Evolutionary conservation across 2,329 filamentous ascomycete genomes (phyloP), one percentile per base, ranked within the genome.

Genomic region (Penicillium sp.): DNA sequence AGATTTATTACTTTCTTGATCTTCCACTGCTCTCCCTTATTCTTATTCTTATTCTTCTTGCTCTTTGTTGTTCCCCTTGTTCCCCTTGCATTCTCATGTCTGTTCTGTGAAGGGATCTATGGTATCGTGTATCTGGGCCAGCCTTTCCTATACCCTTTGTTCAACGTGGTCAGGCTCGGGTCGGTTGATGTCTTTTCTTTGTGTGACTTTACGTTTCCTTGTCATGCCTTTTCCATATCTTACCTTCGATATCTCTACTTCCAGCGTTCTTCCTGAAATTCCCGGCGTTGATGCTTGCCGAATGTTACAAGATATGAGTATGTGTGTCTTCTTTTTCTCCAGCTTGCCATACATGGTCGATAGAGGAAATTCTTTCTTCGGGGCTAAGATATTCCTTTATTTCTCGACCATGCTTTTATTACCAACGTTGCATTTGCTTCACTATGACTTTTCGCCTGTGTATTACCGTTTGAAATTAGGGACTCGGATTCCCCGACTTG

Each of bases 121-220:
- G 49, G 52, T 63, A 65, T 61, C 63, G 56, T 58, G 64, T 60
- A 64, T 63, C 55, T 55, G 58, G 52, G 56, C 57, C 57, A 60
- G 47, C 40, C 54, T 59, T 59, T 60, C 55, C 55, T 65, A 67
- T 67, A 67, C 64, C 64, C 64, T 57, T 51, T 65, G 56, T 62
- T 66, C 62, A 64, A 60, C 61, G 59, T 59, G 51, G 54, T 62
- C 51, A 38, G 54, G 50, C 52, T 50, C 48, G 24, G 37, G 31
- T 46, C 41, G 32, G 40, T 42, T 42, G 51, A 42, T 51, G 43
- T 28, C 24, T 50, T 23, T 32, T 37, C 10, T 31, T 47, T 44
- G 40, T 37, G 53, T 27, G 38, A 49, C 46, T 50, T 42, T 54
- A 50, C 32, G 43, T 46, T 44, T 52, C 37, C 48, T 48, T 44